Percentiles rank a stretch among this genome's conserved stretches.
Evolutionary conservation across 139 green algal species (phyloP).

Genomic region (Deuterostichococcus epilithicus): DNA sequence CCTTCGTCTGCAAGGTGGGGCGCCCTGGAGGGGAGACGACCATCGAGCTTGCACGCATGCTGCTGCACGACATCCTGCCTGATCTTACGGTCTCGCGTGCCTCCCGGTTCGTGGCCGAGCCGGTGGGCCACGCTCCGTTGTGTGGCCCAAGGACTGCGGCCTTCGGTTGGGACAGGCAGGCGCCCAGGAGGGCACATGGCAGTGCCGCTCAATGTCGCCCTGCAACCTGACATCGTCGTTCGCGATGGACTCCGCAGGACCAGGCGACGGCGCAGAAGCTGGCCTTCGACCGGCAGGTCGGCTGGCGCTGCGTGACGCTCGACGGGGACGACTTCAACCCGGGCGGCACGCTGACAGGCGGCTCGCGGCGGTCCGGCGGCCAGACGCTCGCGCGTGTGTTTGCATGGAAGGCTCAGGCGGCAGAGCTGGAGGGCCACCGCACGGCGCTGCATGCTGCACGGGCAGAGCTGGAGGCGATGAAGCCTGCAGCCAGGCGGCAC

Average conservation of each 20-base stretch:
- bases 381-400: conserved; percentile 63
- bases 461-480: conserved; percentile 34
- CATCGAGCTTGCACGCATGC: no score
- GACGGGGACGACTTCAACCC: conserved; percentile 98
- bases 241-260: conserved; percentile 55
- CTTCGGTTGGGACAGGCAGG: background rate
- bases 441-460: conserved; percentile 28
- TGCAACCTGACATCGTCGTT: no score
- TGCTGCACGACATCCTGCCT: background rate
- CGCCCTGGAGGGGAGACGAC: no score
- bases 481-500: conserved; percentile 40
- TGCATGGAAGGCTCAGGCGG: conserved; percentile 58
- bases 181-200: background rate
- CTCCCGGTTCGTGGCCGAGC: no score
- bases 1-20: conserved; percentile 90
- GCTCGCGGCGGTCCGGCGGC: conserved; percentile 33
- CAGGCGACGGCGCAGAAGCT: conserved; percentile 82
- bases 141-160: no score
- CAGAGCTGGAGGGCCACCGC: conserved; percentile 37
- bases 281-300: conserved; percentile 85
- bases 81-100: background rate
- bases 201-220: background rate
- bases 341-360: conserved; percentile 65
- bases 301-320: conserved; percentile 84
- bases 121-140: no score